These are phyloP conservation scores for Phialemoniopsis sp. DNA, from an alignment of 2,329 filamentous ascomycete species.

Conservation along the genomic window DNA sequence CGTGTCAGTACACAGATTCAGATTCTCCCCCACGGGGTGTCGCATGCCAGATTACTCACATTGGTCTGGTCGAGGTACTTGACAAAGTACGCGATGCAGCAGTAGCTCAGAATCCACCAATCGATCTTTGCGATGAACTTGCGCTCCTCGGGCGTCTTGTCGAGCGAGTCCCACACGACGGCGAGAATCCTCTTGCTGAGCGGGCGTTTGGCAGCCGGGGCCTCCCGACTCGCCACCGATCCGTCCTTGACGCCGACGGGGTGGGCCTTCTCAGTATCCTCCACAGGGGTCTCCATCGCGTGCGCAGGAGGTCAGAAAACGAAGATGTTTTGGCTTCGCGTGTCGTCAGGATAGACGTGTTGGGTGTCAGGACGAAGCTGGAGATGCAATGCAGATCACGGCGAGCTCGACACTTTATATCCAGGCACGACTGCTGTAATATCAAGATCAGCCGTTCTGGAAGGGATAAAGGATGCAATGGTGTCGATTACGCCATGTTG, in stretches of 20 bases:
- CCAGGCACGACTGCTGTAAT: too few relatives aligned
- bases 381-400: too few relatives aligned
- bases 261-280: not conserved
- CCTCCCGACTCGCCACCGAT: not conserved
- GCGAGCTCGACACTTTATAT: too few relatives aligned
- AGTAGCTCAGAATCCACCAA: slow-evolving; percentile 28
- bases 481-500: too few relatives aligned
- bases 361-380: too few relatives aligned
- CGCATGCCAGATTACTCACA: not conserved
- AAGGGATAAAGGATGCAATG: too few relatives aligned
- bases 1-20: not conserved
- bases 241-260: not conserved
- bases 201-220: not conserved
- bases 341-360: too few relatives aligned
- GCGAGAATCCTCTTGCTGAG: slow-evolving; percentile 13
- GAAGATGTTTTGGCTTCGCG: too few relatives aligned
- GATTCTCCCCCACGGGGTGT: not conserved
- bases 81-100: slow-evolving; percentile 31
- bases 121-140: slow-evolving; percentile 26
- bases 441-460: too few relatives aligned
- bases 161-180: slow-evolving; percentile 24
- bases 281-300: too few relatives aligned
- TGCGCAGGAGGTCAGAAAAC: too few relatives aligned
- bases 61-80: slow-evolving; percentile 28
- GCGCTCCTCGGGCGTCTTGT: slow-evolving; percentile 25